Base-by-base conservation (phyloP, 2,329 filamentous ascomycete genomes). In the Chaetothyriales sp. region DNA sequence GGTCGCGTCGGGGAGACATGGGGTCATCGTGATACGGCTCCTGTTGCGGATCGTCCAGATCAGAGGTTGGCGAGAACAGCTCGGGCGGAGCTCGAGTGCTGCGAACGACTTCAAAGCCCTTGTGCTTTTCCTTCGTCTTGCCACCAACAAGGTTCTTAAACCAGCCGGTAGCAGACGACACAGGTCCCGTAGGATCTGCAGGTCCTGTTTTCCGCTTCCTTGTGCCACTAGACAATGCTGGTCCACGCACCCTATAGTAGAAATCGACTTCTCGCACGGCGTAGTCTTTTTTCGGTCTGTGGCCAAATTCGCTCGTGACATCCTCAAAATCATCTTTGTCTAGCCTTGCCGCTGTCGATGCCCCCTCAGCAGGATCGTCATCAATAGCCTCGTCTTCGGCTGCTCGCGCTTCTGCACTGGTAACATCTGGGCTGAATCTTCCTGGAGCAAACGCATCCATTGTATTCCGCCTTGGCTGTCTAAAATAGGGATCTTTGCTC, bases 31-130 rank as follows among this genome's bases (percentile, higher is more conserved):
- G 66, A 56, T 78, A 86, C 0, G 80, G 77, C 48, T 85, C 84
- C 52, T 83, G 73, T 43, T 52, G 79, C 75, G 26, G 77, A 73
- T 8, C 74, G 69, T 25, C 68, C 74, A 62, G 66, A n/a, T 49
- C 50, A 44, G 53, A 44, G 9, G 49, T 51, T 5, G 50, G 62
- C 44, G 62, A 70, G 69, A 68, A 63, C 55, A 75, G 76, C 52
- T 82, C 81, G 5, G 84, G 83, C 2, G 88, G 88, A 71, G 92
- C 88, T 50, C 89, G 79, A 6, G 87, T 79, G 64, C 89, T 95
- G 61, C 92, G 75, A 15, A 98, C 90, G 4, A 98, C 92, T 65
- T 96, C 92, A 59, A 98, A 98, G 0, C 92, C 92, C 67, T 96
- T 96, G 57, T 83, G 83, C 67, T 93, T 94, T 58, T 95, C 90